Evolutionary conservation across 2,329 filamentous ascomycete genomes (phyloP).

Genomic region (Penicillium sp.): DNA sequence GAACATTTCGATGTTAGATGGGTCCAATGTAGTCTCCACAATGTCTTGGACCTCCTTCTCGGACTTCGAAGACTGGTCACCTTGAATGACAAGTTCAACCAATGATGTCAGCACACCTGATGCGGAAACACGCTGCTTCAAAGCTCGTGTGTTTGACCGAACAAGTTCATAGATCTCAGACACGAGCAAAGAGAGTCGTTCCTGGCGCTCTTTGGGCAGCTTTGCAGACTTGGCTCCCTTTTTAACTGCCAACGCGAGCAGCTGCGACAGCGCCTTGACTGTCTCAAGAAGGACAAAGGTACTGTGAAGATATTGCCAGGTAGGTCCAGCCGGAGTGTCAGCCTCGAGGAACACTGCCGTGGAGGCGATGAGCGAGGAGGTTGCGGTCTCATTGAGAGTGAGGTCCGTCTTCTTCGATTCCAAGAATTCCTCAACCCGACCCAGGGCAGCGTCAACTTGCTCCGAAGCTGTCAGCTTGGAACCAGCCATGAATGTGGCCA

Average conservation of each 20-base stretch:
- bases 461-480: constrained; percentile 39
- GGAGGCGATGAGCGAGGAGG: constrained; percentile 31
- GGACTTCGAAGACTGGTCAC: constrained; percentile 32
- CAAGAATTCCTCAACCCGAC: constrained; percentile 41
- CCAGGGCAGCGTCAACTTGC: constrained; percentile 39
- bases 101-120: constrained; percentile 51
- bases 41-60: constrained; percentile 37
- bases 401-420: constrained; percentile 34
- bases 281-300: constrained; percentile 49
- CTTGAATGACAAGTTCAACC: constrained; percentile 46
- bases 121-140: constrained; percentile 48
- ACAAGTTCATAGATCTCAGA: constrained; percentile 43
- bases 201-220: constrained; percentile 42
- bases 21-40: constrained; percentile 46
- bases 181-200: constrained; percentile 36
- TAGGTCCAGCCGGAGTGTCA: constrained; percentile 39
- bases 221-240: constrained; percentile 41
- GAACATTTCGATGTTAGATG: constrained; percentile 49
- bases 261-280: constrained; percentile 46
- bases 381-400: constrained; percentile 26
- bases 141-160: constrained; percentile 41
- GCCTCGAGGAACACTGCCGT: constrained; percentile 36
- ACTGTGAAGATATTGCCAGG: constrained; percentile 51
- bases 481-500: constrained; percentile 42
- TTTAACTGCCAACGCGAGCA: constrained; percentile 40